Conservation (phyloP, 257 asterid species). For the Solanum virginianum region DNA sequence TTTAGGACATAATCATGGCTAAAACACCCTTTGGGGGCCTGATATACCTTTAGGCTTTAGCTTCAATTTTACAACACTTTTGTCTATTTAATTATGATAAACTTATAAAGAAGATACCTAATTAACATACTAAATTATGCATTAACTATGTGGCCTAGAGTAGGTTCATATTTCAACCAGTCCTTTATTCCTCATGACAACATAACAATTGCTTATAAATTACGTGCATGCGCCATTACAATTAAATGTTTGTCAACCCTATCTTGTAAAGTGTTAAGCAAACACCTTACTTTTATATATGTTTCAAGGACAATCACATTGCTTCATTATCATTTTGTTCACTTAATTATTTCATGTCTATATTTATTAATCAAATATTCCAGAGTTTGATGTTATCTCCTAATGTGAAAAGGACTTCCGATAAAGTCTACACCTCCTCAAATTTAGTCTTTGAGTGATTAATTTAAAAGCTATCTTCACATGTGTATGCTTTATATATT, state of each 20-base stretch:
- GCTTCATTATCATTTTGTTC: neutral
- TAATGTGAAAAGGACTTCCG: neutral
- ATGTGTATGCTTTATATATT: too few relatives aligned
- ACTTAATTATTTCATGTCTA: neutral
- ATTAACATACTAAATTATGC: neutral
- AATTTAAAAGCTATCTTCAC: too few relatives aligned
- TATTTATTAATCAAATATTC: neutral
- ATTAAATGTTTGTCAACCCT: too few relatives aligned
- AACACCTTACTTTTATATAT: neutral
- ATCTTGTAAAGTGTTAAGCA: neutral
- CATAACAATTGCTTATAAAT: neutral
- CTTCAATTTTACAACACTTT: neutral
- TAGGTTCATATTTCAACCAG: neutral
- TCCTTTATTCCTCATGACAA: neutral
- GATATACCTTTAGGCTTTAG: neutral
- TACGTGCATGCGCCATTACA: neutral
- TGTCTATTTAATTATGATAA: neutral
- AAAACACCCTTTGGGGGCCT: neutral
- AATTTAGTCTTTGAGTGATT: too few relatives aligned
- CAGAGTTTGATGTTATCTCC: neutral
- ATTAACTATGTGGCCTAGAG: neutral
- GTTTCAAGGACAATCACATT: neutral
- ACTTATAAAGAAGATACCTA: neutral
- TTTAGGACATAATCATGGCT: neutral
- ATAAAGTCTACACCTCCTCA: too few relatives aligned